Evolutionary conservation across 345 rosid species (phyloP), one percentile per base, ranked within the genome.

Genomic region (Populus pruinosa): DNA sequence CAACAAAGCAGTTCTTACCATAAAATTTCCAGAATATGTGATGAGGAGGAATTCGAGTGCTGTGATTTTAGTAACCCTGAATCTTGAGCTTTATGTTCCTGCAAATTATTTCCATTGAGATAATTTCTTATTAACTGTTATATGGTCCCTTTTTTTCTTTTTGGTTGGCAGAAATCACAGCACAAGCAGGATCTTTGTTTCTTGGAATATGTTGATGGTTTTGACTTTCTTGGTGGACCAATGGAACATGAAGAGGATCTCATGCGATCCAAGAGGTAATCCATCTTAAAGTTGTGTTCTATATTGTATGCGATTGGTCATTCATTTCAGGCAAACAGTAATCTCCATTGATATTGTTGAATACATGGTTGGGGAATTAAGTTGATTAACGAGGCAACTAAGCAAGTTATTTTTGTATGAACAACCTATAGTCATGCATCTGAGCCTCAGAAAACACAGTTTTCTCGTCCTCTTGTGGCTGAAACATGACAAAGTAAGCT

Each of bases 211-310:
- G 74, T 23, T 29, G 68, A 67, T 41, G 5, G 6, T 38, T 66
- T 38, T 41, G 23, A 21, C 74, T 71, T 43, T 49, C 47, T 25
- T 69, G 75, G 25, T 10, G 75, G 72, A 35, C 76, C 36, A 38
- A 25, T 62, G 79, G 75, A 36, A 25, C 38, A 77, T 29, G 68
- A 78, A 38, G 75, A 62, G 5, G 79, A 78, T 72, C 20, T 5
- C 35, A 43, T 62, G 49, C 72, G 68, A 74, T 35, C 81, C 55
- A 75, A 78, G 66, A 72, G 80, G 73, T 75, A 67, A 67, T 65
- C 67, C 18, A 5, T 68, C 79, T 72, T 44, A 16, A 11, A 13
- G n/a, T 23, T 18, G 31, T 38, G 35, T 18, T 18, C n/a, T n/a
- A 31, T 29, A 12, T 31, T 12, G 36, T n/a, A 29, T 68, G 20